A percentile compares a stretch with the other conserved stretches of the same genome.
Evolutionary conservation across 208 protist species (phyloP).

Genomic region (Vickermania spadyakhi): DNA sequence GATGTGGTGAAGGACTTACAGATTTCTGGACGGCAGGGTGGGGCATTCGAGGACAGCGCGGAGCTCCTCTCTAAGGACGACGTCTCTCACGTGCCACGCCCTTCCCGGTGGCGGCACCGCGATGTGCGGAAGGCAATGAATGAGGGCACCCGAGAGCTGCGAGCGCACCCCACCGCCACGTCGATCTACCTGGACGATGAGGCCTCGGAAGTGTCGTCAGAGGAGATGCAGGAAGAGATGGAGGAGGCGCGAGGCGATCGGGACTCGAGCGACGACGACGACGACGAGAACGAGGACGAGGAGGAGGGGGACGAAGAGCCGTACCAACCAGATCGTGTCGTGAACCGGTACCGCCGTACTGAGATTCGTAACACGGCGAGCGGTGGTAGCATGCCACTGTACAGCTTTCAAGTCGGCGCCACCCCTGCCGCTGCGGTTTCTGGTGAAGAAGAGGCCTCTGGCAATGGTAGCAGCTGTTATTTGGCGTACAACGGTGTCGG

Average conservation of each 20-base stretch:
- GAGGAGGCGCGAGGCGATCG: constrained; percentile 9
- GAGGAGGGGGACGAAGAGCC: constrained; percentile 17
- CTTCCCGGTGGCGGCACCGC: constrained; percentile 49
- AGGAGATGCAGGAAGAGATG: constrained; percentile 20
- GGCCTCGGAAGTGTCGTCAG: constrained; percentile 50
- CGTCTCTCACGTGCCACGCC: constrained; percentile 31
- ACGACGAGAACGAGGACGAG: constrained; percentile 5
- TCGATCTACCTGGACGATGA: constrained; percentile 78
- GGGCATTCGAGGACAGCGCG: constrained; percentile 21
- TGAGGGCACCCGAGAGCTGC: constrained; percentile 20
- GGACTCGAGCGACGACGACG: not conserved
- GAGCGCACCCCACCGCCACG: constrained; percentile 1
- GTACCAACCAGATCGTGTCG: not conserved
- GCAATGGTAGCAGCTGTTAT: constrained; percentile 45
- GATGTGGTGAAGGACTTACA: constrained; percentile 52
- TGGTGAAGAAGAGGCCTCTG: not conserved
- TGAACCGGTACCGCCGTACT: not conserved
- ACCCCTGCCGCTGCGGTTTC: constrained; percentile 50
- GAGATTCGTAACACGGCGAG: not conserved
- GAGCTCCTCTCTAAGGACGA: too few relatives aligned
- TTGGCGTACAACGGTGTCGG: constrained; percentile 82
- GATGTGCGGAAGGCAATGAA: constrained; percentile 27
- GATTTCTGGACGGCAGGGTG: constrained; percentile 23
- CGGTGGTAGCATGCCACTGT: constrained; percentile 23
- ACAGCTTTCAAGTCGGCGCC: constrained; percentile 74